A percentile compares a stretch with the other conserved stretches of the same genome.
These are phyloP conservation scores for Termitomyces sp. DNA, from an alignment of 768 basidiomycete genomes.

Conservation along the genomic window DNA sequence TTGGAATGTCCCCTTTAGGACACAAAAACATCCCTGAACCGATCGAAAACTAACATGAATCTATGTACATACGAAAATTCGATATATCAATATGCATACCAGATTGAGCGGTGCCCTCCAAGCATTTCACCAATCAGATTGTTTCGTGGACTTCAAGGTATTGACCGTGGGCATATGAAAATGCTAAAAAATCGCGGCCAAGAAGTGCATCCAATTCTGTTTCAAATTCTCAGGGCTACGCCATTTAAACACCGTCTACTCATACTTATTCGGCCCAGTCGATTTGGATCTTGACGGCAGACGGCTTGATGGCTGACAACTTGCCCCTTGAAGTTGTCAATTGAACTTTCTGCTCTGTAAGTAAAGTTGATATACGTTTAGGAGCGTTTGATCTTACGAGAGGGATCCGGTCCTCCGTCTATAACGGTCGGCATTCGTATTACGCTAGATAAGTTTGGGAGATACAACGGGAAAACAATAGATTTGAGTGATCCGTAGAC, in stretches of 20 bases:
- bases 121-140: not conserved
- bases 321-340: not conserved
- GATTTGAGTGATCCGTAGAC: not conserved
- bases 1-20: slow-evolving; percentile 3
- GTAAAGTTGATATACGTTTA: not conserved
- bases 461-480: not conserved
- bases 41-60: not conserved
- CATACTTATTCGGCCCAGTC: not conserved
- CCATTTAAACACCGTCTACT: too few relatives aligned
- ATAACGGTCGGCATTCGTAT: too few relatives aligned
- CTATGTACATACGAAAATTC: too few relatives aligned
- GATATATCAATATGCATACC: not conserved
- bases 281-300: not conserved
- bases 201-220: too few relatives aligned
- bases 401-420: not conserved
- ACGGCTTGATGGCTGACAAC: not conserved
- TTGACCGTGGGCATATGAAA: not conserved
- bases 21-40: slow-evolving; percentile 3
- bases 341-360: not conserved
- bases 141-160: not conserved
- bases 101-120: not conserved
- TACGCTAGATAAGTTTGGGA: too few relatives aligned
- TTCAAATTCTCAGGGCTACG: too few relatives aligned
- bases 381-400: not conserved
- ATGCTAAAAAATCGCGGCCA: not conserved